phyloP scores from a whole-genome alignment of 768 basidiomycete genomes.

The Suillus decipiens region DNA sequence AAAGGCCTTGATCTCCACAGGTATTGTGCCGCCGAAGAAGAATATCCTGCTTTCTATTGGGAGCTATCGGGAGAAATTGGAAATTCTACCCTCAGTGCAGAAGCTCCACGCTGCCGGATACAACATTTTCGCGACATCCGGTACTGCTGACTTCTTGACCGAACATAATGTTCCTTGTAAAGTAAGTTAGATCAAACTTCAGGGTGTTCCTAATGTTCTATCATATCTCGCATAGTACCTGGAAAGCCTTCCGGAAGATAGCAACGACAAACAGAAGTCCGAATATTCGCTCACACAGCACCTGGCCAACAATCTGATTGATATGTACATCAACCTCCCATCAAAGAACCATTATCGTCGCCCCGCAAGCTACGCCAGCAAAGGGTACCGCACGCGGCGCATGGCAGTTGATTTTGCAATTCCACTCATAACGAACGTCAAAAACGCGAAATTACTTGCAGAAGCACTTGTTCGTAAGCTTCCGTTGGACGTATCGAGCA shows the following conservation, averaged over 20 bases:
- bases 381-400: constrained; percentile 94
- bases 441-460: constrained; percentile 94
- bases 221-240: constrained; percentile 60
- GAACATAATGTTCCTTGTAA: constrained; percentile 98
- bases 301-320: constrained; percentile 94
- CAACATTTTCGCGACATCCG: constrained; percentile 95
- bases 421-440: constrained; percentile 97
- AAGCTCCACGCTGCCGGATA: constrained; percentile 93
- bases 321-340: constrained; percentile 99
- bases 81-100: constrained; percentile 92
- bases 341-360: constrained; percentile 97
- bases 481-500: constrained; percentile 84
- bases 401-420: constrained; percentile 99
- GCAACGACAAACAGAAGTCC: constrained; percentile 81
- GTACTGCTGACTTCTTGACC: constrained; percentile 95
- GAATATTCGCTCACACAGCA: constrained; percentile 98
- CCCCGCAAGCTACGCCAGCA: constrained; percentile 95
- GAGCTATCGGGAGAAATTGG: constrained; percentile 95
- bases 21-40: constrained; percentile 93
- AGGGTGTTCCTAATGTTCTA: constrained; percentile 6
- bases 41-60: constrained; percentile 97
- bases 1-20: constrained; percentile 95
- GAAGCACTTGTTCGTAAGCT: constrained; percentile 90
- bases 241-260: constrained; percentile 80
- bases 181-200: constrained; percentile 41